These are phyloP conservation scores for Sesbania bispinosa DNA, from an alignment of 306 rosid genomes.

Conservation along the genomic window DNA sequence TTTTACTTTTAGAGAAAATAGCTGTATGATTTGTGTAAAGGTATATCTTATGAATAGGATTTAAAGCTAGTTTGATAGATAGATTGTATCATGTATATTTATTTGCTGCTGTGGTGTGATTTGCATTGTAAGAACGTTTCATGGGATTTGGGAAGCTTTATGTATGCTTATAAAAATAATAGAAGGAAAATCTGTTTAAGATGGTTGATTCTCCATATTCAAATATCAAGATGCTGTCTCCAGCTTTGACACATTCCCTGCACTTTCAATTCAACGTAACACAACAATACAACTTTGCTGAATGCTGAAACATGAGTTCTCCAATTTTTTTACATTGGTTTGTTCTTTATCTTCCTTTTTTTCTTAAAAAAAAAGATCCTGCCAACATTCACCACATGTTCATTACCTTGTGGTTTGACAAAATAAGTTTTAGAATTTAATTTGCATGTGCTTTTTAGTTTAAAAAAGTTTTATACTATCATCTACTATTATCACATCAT, in stretches of 20 bases:
- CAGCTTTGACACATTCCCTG: neutral
- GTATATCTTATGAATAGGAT: neutral
- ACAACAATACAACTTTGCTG: neutral
- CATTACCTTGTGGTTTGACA: neutral
- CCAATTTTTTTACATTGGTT: neutral
- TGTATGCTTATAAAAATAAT: slow-evolving; percentile 3
- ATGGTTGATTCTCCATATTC: neutral
- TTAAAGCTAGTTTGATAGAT: neutral
- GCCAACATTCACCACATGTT: neutral
- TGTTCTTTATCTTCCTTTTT: neutral
- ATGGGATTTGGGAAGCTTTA: neutral
- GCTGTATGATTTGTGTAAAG: slow-evolving; percentile 23
- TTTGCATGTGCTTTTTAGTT: too few relatives aligned
- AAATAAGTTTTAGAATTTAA: too few relatives aligned
- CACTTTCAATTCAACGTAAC: neutral
- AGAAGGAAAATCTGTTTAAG: neutral
- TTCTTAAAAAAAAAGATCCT: neutral
- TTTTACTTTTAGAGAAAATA: slow-evolving; percentile 12
- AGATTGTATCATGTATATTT: neutral
- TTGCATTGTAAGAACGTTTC: neutral
- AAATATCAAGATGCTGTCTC: slow-evolving; percentile 8
- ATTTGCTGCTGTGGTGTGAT: slow-evolving; percentile 1
- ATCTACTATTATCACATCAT: too few relatives aligned
- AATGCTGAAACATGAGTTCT: neutral
- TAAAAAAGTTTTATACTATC: too few relatives aligned